Evolutionary conservation across 2,329 filamentous ascomycete genomes (phyloP), one percentile per base, ranked within the genome.

Genomic region (Tolypocladium tropicale): DNA sequence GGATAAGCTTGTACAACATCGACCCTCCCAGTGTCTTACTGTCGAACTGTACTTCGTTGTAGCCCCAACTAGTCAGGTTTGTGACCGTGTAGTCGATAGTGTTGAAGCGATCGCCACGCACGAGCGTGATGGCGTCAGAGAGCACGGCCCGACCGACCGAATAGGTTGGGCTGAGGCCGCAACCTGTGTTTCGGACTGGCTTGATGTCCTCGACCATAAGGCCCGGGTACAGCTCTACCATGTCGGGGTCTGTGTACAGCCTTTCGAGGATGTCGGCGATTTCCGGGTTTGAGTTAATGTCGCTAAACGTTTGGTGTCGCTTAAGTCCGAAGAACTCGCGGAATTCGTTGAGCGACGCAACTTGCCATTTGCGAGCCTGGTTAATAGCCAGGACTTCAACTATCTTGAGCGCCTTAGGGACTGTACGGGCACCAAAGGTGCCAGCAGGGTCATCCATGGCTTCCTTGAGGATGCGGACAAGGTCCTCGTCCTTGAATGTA

Each of bases 151-250:
- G 74, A 1, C 77, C 78, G 9, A 80, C 74, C 0, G 80, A 80
- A 63, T 78, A 83, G 0, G 76, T 77, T 0, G 75, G 76, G 54
- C 75, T 76, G 23, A 81, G 73, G 21, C 80, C 80, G 54, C 74
- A 76, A 2, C 81, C 80, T 0, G 81, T 74, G 48, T 73, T 68
- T 56, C 77, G 76, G 1, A 72, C 70, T 0, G 74, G 72, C 64
- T 84, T 83, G 33, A 74, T 71, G 54, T 82, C 76, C 64, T 85
- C 82, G n/a, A 80, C 72, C 58, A 88, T 78, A 1, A 89, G 70
- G 11, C 86, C 86, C 0, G 85, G 85, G 63, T 89, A 89, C 6
- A 89, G 73, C 64, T 89, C 86, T 14, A 89, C 82, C 65, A 79
- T 80, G 60, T 87, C 84, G 0, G 83, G 83, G 52, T 84, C 76